A percentile compares a stretch with the other conserved stretches of the same genome.
These are phyloP conservation scores for Pythium apleroticum DNA, from an alignment of 352 stramenopile genomes.

Conservation along the genomic window DNA sequence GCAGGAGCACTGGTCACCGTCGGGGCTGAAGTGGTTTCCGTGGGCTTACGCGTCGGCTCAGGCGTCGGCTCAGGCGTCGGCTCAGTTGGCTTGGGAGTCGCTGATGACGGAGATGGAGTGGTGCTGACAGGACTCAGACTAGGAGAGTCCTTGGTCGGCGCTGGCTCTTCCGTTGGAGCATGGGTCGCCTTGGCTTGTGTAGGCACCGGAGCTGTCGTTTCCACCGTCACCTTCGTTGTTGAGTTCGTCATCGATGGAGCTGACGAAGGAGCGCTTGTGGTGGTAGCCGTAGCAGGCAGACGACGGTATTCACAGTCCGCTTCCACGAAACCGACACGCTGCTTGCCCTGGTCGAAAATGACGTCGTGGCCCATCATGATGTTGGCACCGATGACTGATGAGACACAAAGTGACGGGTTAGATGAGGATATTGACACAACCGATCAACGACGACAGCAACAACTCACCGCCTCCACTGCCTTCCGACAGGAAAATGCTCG, in stretches of 20 bases:
- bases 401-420: neutral
- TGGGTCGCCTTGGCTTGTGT: slow-evolving; percentile 6
- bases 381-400: slow-evolving; percentile 72
- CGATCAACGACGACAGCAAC: neutral
- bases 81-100: slow-evolving; percentile 2
- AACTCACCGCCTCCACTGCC: slow-evolving; percentile 48
- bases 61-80: neutral
- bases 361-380: slow-evolving; percentile 84
- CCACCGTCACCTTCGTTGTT: slow-evolving; percentile 1
- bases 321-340: slow-evolving; percentile 79
- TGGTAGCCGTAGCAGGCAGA: slow-evolving; percentile 4
- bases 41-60: neutral
- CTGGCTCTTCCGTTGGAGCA: slow-evolving; percentile 5
- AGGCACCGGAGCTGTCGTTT: slow-evolving; percentile 3
- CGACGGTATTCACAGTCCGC: slow-evolving; percentile 48
- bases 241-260: slow-evolving; percentile 11
- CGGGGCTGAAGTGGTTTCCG: neutral
- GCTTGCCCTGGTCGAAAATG: slow-evolving; percentile 71
- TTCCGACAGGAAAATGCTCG: slow-evolving; percentile 68
- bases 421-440: neutral
- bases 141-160: neutral
- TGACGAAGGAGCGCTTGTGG: slow-evolving; percentile 9
- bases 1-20: neutral
- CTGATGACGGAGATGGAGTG: neutral
- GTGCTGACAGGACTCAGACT: neutral